Evolutionary conservation across 192 early-diverging fungal genomes (phyloP).

Genomic region (Rhizoclosmatium globosum): DNA sequence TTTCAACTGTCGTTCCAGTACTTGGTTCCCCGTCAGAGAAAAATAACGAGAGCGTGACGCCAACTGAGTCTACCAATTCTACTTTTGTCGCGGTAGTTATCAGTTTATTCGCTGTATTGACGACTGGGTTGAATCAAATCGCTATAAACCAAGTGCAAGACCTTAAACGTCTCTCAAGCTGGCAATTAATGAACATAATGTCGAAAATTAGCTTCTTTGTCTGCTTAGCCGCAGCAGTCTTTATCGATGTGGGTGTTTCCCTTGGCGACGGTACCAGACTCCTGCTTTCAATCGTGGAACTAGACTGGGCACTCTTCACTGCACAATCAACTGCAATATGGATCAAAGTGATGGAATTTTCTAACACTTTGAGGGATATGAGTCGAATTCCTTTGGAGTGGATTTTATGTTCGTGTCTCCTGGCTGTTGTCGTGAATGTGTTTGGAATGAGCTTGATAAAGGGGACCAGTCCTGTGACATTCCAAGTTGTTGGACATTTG

Average conservation of each 20-base stretch:
- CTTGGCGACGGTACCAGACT: conserved; percentile 2
- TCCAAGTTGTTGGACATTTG: conserved; percentile 38
- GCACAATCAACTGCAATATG: neutral
- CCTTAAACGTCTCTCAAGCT: conserved; percentile 8
- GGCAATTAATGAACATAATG: conserved; percentile 29
- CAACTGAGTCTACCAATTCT: neutral
- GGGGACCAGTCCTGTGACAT: conserved; percentile 31
- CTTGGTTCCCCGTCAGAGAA: too few relatives aligned
- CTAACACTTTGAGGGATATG: neutral
- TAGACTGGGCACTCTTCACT: too few relatives aligned
- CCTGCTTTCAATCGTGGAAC: too few relatives aligned
- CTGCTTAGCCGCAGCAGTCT: conserved; percentile 15
- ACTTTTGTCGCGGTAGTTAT: conserved; percentile 14
- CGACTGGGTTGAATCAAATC: conserved; percentile 25
- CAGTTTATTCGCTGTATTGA: conserved; percentile 22
- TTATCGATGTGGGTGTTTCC: conserved; percentile 19
- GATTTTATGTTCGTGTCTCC: conserved; percentile 15
- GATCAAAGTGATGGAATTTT: conserved; percentile 5
- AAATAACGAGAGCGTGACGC: neutral
- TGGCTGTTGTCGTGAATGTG: conserved; percentile 20
- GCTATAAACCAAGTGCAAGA: conserved; percentile 8
- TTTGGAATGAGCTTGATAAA: conserved; percentile 34
- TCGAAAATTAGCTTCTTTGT: conserved; percentile 18
- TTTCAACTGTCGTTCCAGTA: conserved; percentile 2
- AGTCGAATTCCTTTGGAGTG: conserved; percentile 12